Conservation (phyloP, 495 filamentous ascomycete species). For the Letharia lupina region DNA sequence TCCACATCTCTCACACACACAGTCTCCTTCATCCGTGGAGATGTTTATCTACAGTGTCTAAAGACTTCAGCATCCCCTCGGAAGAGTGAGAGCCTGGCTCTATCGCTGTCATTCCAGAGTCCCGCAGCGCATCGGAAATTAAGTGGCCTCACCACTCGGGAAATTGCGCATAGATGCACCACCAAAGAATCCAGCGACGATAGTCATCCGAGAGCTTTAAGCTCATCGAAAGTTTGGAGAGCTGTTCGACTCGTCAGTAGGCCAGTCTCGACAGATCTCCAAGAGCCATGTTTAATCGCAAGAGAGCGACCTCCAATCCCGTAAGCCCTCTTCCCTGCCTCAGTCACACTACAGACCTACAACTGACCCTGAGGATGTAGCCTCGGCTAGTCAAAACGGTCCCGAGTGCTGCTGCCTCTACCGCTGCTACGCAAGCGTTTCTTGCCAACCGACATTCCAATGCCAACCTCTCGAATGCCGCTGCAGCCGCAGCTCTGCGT, state of each 20-base stretch:
- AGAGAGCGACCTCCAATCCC: constrained; percentile 47
- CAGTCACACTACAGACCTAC: constrained; percentile 8
- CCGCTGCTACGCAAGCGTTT: constrained; percentile 75
- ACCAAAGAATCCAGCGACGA: constrained; percentile 14
- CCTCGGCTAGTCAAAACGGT: constrained; percentile 48
- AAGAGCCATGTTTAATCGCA: constrained; percentile 45
- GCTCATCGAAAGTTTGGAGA: neutral
- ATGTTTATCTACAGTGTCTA: neutral
- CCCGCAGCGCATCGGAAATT: neutral
- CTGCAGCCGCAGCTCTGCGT: constrained; percentile 74
- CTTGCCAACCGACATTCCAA: constrained; percentile 55
- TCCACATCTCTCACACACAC: neutral
- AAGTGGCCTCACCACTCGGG: constrained; percentile 11
- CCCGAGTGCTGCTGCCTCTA: constrained; percentile 60
- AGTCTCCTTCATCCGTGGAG: neutral
- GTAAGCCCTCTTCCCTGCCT: constrained; percentile 32
- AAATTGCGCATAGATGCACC: constrained; percentile 16
- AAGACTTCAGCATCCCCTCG: neutral
- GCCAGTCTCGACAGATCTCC: neutral
- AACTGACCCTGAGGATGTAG: constrained; percentile 33
- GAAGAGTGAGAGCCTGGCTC: neutral
- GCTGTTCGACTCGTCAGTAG: neutral
- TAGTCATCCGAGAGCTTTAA: constrained; percentile 6
- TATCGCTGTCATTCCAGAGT: neutral
- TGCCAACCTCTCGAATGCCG: constrained; percentile 65